These are phyloP conservation scores for Mucor sp. DNA, from an alignment of 371 early-diverging fungal genomes.

Conservation along the genomic window DNA sequence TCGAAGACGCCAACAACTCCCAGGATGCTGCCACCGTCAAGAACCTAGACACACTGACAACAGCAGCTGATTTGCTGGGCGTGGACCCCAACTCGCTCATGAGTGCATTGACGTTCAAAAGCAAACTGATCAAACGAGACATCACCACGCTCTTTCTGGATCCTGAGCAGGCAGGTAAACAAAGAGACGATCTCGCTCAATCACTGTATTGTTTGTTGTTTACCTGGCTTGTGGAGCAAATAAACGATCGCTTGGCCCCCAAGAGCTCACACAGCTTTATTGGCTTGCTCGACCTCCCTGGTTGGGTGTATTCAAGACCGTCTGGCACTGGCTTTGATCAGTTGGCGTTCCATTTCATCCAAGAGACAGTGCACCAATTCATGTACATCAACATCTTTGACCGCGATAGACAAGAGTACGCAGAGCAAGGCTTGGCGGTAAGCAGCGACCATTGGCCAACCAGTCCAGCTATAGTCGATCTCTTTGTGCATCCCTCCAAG, in stretches of 20 bases:
- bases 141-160: constrained; percentile 87
- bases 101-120: constrained; percentile 80
- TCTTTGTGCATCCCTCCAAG: constrained; percentile 46
- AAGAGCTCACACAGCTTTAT: constrained; percentile 68
- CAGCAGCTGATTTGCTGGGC: constrained; percentile 83
- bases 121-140: constrained; percentile 75
- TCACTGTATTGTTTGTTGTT: constrained; percentile 81
- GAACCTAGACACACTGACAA: constrained; percentile 68
- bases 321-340: constrained; percentile 62
- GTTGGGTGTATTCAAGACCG: constrained; percentile 25
- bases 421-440: constrained; percentile 52
- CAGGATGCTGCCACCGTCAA: constrained; percentile 73
- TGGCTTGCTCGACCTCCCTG: constrained; percentile 68
- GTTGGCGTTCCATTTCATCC: constrained; percentile 78
- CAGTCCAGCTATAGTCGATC: constrained; percentile 36
- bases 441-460: constrained; percentile 30
- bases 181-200: constrained; percentile 78
- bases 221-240: constrained; percentile 84
- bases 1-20: constrained; percentile 57
- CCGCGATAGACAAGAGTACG: constrained; percentile 43
- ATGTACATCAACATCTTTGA: constrained; percentile 63
- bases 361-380: constrained; percentile 77
- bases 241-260: constrained; percentile 74
- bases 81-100: constrained; percentile 76
- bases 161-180: constrained; percentile 64